These are phyloP conservation scores for Tetracentron sinense DNA, from an alignment of 164 flowering plant genomes.

Conservation along the genomic window DNA sequence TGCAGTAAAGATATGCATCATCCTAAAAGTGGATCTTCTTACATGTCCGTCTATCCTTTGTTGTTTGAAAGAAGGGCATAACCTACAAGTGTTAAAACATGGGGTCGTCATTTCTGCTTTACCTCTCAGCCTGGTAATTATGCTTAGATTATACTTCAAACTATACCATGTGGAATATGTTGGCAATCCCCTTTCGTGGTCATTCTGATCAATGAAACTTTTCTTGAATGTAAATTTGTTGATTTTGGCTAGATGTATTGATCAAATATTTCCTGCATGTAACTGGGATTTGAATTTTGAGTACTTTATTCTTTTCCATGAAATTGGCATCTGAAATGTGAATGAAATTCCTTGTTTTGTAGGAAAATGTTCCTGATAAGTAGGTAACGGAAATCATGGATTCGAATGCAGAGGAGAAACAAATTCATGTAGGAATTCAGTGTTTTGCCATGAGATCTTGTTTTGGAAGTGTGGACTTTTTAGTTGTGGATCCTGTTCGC, in stretches of 20 bases:
- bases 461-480: neutral
- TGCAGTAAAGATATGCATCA: too few species aligned
- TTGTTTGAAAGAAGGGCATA: too few species aligned
- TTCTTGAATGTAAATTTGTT: neutral
- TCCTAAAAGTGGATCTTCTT: too few species aligned
- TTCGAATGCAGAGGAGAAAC: neutral
- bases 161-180: neutral
- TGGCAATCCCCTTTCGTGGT: neutral
- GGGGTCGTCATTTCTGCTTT: neutral
- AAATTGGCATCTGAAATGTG: neutral
- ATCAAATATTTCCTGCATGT: neutral
- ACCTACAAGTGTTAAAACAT: neutral
- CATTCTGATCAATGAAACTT: neutral
- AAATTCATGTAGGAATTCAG: neutral
- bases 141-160: neutral
- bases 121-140: neutral
- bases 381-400: neutral
- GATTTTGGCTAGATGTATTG: neutral
- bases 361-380: slow-evolving; percentile 16
- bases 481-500: neutral
- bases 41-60: too few species aligned
- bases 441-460: neutral
- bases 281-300: neutral
- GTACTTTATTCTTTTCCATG: neutral
- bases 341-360: slow-evolving; percentile 9